A percentile compares a stretch with the other conserved stretches of the same genome.
phyloP scores from a whole-genome alignment of 768 basidiomycete species.

The Leucocoprinus birnbaumii region DNA sequence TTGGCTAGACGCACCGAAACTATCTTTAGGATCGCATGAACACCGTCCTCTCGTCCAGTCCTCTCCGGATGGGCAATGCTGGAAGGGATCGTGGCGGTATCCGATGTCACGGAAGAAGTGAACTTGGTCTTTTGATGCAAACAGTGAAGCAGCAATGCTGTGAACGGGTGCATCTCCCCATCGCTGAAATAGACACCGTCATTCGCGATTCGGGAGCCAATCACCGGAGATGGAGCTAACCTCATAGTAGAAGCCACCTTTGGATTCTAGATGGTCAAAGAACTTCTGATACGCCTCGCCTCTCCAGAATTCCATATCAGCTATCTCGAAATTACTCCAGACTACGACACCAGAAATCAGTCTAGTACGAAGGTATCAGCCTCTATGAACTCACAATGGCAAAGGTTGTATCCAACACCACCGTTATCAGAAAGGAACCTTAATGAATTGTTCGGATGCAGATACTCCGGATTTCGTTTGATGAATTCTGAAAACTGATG shows the following conservation, averaged over 20 bases:
- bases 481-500: conserved; percentile 57
- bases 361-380: neutral
- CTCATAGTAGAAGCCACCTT: conserved; percentile 93
- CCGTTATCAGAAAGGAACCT: conserved; percentile 68
- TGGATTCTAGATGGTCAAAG: conserved; percentile 77
- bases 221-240: conserved; percentile 31
- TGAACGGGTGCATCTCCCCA: conserved; percentile 84
- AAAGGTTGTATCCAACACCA: conserved; percentile 66
- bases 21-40: conserved; percentile 67
- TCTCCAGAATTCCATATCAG: conserved; percentile 86
- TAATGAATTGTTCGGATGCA: conserved; percentile 67
- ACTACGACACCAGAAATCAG: conserved; percentile 34
- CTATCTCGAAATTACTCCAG: conserved; percentile 95
- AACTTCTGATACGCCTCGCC: conserved; percentile 79
- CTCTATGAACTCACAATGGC: conserved; percentile 48
- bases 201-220: neutral
- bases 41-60: conserved; percentile 60
- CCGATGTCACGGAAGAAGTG: conserved; percentile 87
- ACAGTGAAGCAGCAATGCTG: conserved; percentile 76
- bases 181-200: conserved; percentile 33
- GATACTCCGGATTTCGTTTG: conserved; percentile 52
- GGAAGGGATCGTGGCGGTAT: conserved; percentile 78
- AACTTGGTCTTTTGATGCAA: conserved; percentile 70
- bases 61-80: conserved; percentile 66
- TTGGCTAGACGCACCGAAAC: conserved; percentile 53